These are phyloP conservation scores for Vitis hybrid DNA, from an alignment of 177 flowering plant genomes.

Conservation along the genomic window DNA sequence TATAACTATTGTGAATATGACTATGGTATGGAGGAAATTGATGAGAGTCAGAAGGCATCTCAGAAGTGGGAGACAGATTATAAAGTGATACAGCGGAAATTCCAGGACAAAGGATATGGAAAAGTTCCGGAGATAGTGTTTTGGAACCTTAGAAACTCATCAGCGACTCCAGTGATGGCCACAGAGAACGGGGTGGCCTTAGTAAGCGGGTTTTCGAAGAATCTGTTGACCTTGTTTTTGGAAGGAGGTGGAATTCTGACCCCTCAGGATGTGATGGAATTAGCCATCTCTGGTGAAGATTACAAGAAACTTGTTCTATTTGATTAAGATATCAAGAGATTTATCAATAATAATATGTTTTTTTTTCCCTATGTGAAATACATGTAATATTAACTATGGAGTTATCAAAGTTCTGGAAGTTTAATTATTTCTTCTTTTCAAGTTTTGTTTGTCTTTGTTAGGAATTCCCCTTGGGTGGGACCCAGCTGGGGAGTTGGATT, in stretches of 20 bases:
- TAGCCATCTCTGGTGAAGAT: conserved; percentile 31
- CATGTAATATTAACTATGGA: too few relatives aligned
- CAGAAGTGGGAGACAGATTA: conserved; percentile 31
- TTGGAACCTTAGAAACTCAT: conserved; percentile 39
- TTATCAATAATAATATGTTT: neutral
- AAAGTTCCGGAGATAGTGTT: conserved; percentile 40
- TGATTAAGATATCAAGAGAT: conserved; percentile 11
- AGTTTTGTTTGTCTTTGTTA: too few relatives aligned
- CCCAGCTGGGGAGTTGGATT: too few relatives aligned
- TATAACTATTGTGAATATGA: too few relatives aligned
- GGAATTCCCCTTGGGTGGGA: too few relatives aligned
- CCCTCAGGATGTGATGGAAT: conserved; percentile 26
- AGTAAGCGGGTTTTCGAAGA: conserved; percentile 42
- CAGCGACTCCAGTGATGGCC: conserved; percentile 26
- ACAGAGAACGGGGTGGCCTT: conserved; percentile 34
- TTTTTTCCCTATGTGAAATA: neutral
- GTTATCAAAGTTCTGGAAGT: too few relatives aligned
- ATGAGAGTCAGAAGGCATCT: too few relatives aligned
- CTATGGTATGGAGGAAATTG: neutral
- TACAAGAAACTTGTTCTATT: conserved; percentile 30
- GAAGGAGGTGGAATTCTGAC: conserved; percentile 27
- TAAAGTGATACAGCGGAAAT: conserved; percentile 26
- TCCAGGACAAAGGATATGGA: conserved; percentile 24
- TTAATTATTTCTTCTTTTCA: too few relatives aligned
- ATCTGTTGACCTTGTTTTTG: conserved; percentile 35